Evolutionary conservation across 2,329 filamentous ascomycete genomes (phyloP), one percentile per base, ranked within the genome.

Genomic region (Fusarium sororula): DNA sequence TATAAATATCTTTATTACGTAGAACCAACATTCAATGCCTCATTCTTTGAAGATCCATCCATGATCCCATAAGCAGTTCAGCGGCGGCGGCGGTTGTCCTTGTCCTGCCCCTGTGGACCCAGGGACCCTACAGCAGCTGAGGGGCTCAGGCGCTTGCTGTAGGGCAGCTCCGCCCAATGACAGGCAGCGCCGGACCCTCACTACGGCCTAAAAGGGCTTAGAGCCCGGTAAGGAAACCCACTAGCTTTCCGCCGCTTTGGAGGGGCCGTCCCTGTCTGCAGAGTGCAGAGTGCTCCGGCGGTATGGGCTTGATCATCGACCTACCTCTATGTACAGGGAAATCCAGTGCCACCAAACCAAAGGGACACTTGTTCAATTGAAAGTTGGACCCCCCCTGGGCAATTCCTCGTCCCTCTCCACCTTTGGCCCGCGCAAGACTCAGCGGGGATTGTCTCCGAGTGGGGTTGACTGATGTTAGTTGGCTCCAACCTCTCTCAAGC

Each of bases 331-430:
- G 32, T 35, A 35, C 32, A 44, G 26, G 59, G 38, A 44, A 26
- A 57, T 50, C 58, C 67, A 48, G 66, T 75, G 68, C 72, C 74
- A 74, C 66, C 62, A 72, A 55, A 56, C 63, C 75, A 82, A 83
- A 78, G 81, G 83, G 83, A 84, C 83, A 84, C 83, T 84, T 84
- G 83, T 84, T 83, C 83, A 83, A 82, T 84, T 84, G 79, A 80
- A 67, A 58, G 67, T 47, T 70, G 66, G 65, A 48, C 60, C 64
- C 50, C 48, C 69, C 69, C 66, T 47, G 41, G 69, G 57, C 57
- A 32, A 22, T 50, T 47, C 69, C 45, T 32, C 55, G 20, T 38
- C 47, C 65, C 70, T 58, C 70, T 58, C 66, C 70, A 61, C 67
- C 62, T 65, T 53, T 53, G 42, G 26, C 68, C 56, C 61, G 39